These are phyloP conservation scores for Cryptococcus amylolentus DNA, from an alignment of 1,284 basidiomycete genomes.

Conservation along the genomic window DNA sequence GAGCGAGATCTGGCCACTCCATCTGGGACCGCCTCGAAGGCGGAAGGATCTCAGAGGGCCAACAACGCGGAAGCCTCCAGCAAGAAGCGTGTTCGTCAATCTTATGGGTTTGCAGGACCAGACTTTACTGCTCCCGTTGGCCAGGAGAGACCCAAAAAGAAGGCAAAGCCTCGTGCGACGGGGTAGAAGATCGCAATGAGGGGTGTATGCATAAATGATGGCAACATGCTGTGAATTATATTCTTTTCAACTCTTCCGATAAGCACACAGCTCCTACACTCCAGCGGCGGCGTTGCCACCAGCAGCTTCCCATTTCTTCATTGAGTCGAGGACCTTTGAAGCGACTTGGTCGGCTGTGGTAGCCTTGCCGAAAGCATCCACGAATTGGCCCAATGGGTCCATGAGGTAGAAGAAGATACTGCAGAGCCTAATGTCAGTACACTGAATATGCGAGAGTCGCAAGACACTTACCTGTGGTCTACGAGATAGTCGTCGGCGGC, in stretches of 20 bases:
- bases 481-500: constrained; percentile 88
- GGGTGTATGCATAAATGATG: background rate
- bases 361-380: constrained; percentile 93
- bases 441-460: background rate
- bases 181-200: background rate
- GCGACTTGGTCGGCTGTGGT: constrained; percentile 67
- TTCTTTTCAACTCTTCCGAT: background rate
- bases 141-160: background rate
- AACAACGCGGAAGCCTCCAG: background rate
- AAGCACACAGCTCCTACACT: constrained; percentile 4
- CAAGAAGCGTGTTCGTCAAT: background rate
- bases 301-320: constrained; percentile 54
- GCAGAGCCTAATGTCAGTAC: background rate
- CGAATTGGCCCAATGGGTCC: constrained; percentile 91
- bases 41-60: background rate
- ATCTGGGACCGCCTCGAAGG: background rate
- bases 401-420: constrained; percentile 97
- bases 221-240: background rate
- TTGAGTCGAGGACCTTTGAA: constrained; percentile 54
- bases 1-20: no score
- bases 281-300: constrained; percentile 45
- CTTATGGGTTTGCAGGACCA: background rate
- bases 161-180: background rate
- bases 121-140: no score
- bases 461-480: constrained; percentile 61